Evolutionary conservation across 176 grass and related monocot species (phyloP), one percentile per base, ranked within the genome.

Genomic region (Dactylis glomerata): DNA sequence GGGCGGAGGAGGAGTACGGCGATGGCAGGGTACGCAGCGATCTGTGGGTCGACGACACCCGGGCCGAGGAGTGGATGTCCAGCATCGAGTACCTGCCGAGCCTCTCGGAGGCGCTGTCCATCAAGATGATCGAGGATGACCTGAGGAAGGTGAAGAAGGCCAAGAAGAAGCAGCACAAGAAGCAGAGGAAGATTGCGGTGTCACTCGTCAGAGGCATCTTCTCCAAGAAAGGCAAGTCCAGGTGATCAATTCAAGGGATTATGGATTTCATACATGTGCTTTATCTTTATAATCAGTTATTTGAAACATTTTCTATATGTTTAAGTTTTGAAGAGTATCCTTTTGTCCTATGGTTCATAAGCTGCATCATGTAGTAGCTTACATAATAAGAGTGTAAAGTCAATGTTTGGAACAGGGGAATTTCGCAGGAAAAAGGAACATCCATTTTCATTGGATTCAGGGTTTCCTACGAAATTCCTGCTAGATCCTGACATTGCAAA

Each of bases 101-200:
- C 76, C 68, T 91, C 23, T 91, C 85, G 12, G 89, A 91, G 81
- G 89, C 85, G 19, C 85, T 91, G 31, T 38, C 85, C 14, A 87
- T 91, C 75, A 91, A 84, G 84, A 91, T 91, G 85, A 58, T 84
- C 8, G 81, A 91, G 30, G 85, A 87, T 75, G 89, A 91, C 57
- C 3, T 69, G 5, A 80, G 50, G 30, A 87, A 84, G 76, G 40
- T 10, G 37, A 89, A 82, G 22, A 77, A 81, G 49, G 11, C 5
- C 3, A 44, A 66, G 49, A 54, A 77, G 74, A 38, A 80, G 65
- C 49, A 82, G 44, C 56, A 86, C 42, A 69, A 65, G 45, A 72
- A 83, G 72, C 49, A 82, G 56, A 80, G 71, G 81, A 73, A 74
- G 68, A 83, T 34, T 17, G 68, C 47, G 17, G 41, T 87, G 5